Percentiles rank a stretch among this genome's conserved stretches.
These are phyloP conservation scores for Populus euphratica DNA, from an alignment of 345 rosid genomes.

Conservation along the genomic window DNA sequence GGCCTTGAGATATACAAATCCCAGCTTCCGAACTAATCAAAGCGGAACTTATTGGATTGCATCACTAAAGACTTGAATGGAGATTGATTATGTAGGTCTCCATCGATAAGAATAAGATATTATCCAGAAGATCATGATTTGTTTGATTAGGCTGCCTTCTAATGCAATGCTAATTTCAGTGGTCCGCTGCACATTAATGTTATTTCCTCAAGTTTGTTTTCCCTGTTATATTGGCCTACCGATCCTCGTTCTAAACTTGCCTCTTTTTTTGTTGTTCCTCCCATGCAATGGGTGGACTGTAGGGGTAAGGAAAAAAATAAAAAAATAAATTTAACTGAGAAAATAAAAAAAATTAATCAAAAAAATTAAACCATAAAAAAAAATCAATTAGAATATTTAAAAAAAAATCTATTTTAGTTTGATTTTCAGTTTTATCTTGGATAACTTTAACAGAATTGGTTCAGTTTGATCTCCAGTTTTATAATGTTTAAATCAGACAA, in stretches of 20 bases:
- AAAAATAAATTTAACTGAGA: too few species aligned
- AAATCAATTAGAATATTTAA: too few species aligned
- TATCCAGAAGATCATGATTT: not conserved
- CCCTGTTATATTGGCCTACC: not conserved
- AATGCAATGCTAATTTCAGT: not conserved
- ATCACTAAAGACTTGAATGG: not conserved
- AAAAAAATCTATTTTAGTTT: too few species aligned
- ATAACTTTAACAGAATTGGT: too few species aligned
- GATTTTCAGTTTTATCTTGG: too few species aligned
- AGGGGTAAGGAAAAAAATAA: too few species aligned
- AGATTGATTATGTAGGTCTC: not conserved
- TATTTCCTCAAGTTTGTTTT: not conserved
- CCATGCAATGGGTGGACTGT: too few species aligned
- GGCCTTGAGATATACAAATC: slow-evolving; percentile 52
- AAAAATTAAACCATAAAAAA: too few species aligned
- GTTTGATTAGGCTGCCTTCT: not conserved
- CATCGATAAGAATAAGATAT: not conserved
- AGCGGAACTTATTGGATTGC: not conserved
- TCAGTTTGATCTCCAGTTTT: too few species aligned
- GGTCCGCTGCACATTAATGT: not conserved
- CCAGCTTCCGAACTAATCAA: slow-evolving; percentile 40
- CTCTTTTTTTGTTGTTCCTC: too few species aligned
- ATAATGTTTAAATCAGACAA: too few species aligned
- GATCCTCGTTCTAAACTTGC: not conserved
- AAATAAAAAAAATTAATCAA: too few species aligned